These are phyloP conservation scores for Xylaria sp. DNA, from an alignment of 2,329 filamentous ascomycete species.

Conservation along the genomic window DNA sequence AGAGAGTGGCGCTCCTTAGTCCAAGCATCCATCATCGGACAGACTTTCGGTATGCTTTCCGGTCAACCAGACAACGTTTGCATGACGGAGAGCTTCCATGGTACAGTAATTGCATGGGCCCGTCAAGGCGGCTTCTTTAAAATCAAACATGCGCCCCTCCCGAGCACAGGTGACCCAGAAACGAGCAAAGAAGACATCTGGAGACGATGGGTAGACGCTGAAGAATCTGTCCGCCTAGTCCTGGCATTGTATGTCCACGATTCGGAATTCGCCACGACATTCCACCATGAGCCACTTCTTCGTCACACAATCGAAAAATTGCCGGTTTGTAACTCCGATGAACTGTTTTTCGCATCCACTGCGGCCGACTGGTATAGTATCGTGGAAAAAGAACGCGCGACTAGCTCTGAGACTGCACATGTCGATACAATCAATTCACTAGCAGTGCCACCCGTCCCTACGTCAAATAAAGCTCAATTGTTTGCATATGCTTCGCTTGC, in stretches of 20 bases:
- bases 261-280: constrained; percentile 35
- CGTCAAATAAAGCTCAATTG: constrained; percentile 32
- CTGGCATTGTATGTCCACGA: constrained; percentile 35
- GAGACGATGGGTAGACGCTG: constrained; percentile 35
- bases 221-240: constrained; percentile 36
- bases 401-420: constrained; percentile 5
- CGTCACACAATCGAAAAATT: constrained; percentile 26
- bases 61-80: constrained; percentile 36
- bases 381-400: constrained; percentile 19
- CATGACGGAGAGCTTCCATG: constrained; percentile 37
- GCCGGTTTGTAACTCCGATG: constrained; percentile 32
- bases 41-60: constrained; percentile 36
- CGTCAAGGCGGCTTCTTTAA: constrained; percentile 37
- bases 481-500: constrained; percentile 35
- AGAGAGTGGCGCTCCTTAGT: constrained; percentile 37
- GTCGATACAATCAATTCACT: not conserved
- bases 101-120: constrained; percentile 35
- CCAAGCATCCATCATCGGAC: constrained; percentile 35
- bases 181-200: constrained; percentile 29
- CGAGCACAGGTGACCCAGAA: constrained; percentile 20
- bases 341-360: constrained; percentile 33
- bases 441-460: not conserved
- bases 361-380: constrained; percentile 32
- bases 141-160: constrained; percentile 32
- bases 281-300: constrained; percentile 35